A percentile compares a stretch with the other conserved stretches of the same genome.
Evolutionary conservation across 495 filamentous ascomycete genomes (phyloP).

Genomic region (Talaromyces ruber): DNA sequence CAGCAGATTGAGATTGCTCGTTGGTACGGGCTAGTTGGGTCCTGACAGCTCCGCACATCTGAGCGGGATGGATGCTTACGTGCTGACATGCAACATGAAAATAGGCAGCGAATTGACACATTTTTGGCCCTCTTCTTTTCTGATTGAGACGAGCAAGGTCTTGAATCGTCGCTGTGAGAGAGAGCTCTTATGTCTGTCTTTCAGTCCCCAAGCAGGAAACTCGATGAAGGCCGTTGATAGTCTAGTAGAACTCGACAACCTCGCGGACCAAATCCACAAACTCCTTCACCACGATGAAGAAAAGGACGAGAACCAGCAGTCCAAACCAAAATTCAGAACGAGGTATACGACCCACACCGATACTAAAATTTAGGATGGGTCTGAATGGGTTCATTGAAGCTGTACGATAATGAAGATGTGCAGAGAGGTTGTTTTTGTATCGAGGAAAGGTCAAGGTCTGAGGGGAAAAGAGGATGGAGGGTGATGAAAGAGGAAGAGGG

Average conservation of each 20-base stretch:
- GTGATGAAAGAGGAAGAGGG: conserved; percentile 7
- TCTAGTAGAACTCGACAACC: neutral
- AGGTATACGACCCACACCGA: neutral
- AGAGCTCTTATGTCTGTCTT: neutral
- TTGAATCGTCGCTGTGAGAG: neutral
- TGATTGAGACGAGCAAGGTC: neutral
- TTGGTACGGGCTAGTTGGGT: neutral
- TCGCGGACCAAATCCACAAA: neutral
- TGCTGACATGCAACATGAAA: neutral
- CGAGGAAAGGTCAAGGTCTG: neutral
- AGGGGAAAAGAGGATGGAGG: conserved; percentile 11
- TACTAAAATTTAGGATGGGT: neutral
- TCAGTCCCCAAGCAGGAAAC: neutral
- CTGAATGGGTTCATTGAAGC: neutral
- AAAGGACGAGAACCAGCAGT: neutral
- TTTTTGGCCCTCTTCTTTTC: neutral
- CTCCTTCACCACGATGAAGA: neutral
- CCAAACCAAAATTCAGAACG: neutral
- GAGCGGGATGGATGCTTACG: neutral
- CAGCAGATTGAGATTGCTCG: neutral
- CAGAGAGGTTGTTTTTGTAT: neutral
- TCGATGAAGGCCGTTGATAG: neutral
- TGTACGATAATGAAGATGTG: neutral
- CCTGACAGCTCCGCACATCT: neutral
- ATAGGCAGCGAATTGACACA: neutral